These are phyloP conservation scores for Phoma herbarum DNA, from an alignment of 2,329 filamentous ascomycete genomes.

Conservation along the genomic window DNA sequence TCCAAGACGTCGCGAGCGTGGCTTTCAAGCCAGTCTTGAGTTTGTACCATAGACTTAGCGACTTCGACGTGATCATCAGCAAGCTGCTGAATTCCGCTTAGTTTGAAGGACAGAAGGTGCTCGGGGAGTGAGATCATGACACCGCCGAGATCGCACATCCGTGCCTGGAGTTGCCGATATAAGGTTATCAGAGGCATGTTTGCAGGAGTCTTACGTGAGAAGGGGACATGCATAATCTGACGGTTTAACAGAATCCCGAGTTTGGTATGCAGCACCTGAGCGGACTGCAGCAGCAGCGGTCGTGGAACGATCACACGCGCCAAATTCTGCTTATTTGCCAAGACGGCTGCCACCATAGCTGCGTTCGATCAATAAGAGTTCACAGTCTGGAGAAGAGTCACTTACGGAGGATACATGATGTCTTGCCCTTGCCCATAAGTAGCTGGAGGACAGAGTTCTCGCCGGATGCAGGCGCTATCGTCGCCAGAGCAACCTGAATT, in stretches of 20 bases:
- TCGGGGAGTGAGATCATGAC: constrained; percentile 70
- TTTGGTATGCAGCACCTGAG: constrained; percentile 63
- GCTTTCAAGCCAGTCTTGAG: constrained; percentile 61
- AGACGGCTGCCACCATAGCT: constrained; percentile 63
- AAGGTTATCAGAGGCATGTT: constrained; percentile 35
- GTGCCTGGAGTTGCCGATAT: constrained; percentile 53
- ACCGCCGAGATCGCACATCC: constrained; percentile 57
- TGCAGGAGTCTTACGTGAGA: constrained; percentile 62
- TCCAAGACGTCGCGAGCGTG: constrained; percentile 69
- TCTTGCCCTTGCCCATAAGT: constrained; percentile 73
- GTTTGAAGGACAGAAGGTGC: constrained; percentile 70
- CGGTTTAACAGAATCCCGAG: constrained; percentile 65
- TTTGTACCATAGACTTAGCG: constrained; percentile 59
- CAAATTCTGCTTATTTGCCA: constrained; percentile 54
- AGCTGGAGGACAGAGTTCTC: constrained; percentile 70
- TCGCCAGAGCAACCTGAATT: constrained; percentile 68
- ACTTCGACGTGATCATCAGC: constrained; percentile 56
- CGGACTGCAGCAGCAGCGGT: constrained; percentile 65
- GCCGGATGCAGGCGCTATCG: constrained; percentile 62
- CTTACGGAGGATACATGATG: constrained; percentile 65
- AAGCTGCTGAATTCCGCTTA: constrained; percentile 67
- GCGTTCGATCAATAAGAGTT: constrained; percentile 58
- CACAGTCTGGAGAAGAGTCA: constrained; percentile 42
- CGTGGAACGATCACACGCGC: constrained; percentile 66
- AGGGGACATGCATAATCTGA: constrained; percentile 65